These are phyloP conservation scores for Drosera capensis DNA, from an alignment of 148 eudicot genomes.

Conservation along the genomic window DNA sequence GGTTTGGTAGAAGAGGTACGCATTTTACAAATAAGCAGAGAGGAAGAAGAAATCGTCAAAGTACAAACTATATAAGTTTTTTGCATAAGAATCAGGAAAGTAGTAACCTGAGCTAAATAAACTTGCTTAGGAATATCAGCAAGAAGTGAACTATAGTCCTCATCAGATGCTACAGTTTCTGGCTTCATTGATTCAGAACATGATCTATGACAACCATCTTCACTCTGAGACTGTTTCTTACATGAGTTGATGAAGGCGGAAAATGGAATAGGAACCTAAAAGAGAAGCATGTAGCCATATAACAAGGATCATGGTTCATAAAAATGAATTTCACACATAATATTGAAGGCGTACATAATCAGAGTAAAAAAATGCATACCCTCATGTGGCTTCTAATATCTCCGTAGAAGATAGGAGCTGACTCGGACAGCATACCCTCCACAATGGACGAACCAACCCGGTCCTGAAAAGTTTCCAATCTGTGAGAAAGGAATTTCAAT, in stretches of 20 bases:
- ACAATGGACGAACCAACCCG: conserved; percentile 46
- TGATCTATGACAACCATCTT: conserved; percentile 12
- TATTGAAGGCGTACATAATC: background rate
- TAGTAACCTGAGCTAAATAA: conserved; percentile 75
- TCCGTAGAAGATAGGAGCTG: conserved; percentile 82
- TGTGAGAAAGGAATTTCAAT: background rate
- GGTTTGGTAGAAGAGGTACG: background rate
- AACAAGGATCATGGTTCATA: conserved; percentile 3
- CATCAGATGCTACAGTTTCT: conserved; percentile 8
- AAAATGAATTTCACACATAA: background rate
- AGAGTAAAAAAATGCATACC: conserved; percentile 27
- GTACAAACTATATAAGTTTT: background rate
- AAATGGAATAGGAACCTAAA: conserved; percentile 65
- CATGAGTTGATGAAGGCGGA: conserved; percentile 67
- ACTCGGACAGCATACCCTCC: conserved; percentile 73
- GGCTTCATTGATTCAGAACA: conserved; percentile 22
- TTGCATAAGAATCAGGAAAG: background rate
- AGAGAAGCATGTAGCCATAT: too few species aligned
- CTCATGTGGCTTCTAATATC: conserved; percentile 93
- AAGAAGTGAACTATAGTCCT: conserved; percentile 16
- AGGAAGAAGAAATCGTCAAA: conserved; percentile 2
- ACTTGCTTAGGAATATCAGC: conserved; percentile 45
- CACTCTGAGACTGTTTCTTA: conserved; percentile 19
- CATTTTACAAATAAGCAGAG: background rate
- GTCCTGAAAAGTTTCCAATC: conserved; percentile 27